A percentile compares a stretch with the other conserved stretches of the same genome.
Evolutionary conservation across 2,329 filamentous ascomycete species (phyloP).

Genomic region (Blumeria hordei): DNA sequence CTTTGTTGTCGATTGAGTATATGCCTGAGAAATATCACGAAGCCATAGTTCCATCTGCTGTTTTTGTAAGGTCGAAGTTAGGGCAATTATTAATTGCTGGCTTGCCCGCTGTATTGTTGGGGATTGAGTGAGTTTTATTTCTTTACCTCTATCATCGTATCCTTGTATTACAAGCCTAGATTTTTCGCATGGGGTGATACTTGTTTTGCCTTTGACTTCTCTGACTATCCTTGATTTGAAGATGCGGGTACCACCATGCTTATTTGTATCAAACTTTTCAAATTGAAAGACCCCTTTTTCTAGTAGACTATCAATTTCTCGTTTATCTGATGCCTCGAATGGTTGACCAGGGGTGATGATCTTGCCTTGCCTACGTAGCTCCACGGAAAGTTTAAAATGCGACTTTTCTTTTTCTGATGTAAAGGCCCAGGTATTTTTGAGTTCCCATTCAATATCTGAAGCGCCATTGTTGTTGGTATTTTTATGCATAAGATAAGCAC

Average conservation of each 20-base stretch:
- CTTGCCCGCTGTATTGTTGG: conserved; percentile 3
- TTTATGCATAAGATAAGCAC: too few relatives aligned
- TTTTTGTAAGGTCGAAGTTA: not conserved
- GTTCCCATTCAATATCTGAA: not conserved
- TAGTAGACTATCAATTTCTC: not conserved
- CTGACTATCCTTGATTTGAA: not conserved
- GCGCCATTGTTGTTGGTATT: not conserved
- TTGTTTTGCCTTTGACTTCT: not conserved
- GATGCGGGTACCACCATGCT: not conserved
- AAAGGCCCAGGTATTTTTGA: too few relatives aligned
- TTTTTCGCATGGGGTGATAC: not conserved
- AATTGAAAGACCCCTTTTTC: not conserved
- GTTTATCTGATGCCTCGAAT: not conserved
- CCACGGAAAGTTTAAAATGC: not conserved
- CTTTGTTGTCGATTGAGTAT: not conserved
- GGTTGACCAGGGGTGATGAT: not conserved
- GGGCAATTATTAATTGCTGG: not conserved
- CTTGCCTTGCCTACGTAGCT: not conserved
- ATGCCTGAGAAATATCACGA: not conserved
- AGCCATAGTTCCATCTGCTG: not conserved
- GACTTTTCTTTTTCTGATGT: not conserved
- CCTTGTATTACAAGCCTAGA: not conserved
- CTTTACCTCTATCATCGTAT: conserved; percentile 2
- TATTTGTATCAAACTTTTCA: not conserved
- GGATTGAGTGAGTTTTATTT: conserved; percentile 1